Percentiles rank a stretch among this genome's conserved stretches.
These are phyloP conservation scores for Agaricus blazei DNA, from an alignment of 768 basidiomycete genomes.

Conservation along the genomic window DNA sequence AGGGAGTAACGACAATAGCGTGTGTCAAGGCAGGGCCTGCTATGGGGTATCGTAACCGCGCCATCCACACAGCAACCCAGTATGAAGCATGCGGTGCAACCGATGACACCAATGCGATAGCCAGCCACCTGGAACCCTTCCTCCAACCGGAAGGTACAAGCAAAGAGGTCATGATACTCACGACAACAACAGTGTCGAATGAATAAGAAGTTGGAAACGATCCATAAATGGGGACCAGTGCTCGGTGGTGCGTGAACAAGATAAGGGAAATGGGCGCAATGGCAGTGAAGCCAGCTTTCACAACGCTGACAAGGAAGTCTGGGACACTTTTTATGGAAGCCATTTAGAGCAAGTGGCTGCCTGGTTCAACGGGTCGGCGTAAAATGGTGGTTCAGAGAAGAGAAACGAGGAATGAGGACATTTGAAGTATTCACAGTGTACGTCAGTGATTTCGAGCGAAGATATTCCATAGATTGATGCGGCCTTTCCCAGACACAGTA, in stretches of 20 bases:
- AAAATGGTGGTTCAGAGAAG: not conserved
- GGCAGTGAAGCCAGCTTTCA: not conserved
- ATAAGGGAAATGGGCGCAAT: constrained; percentile 46
- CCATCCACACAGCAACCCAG: constrained; percentile 57
- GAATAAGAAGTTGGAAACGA: constrained; percentile 47
- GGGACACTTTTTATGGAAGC: not conserved
- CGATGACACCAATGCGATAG: constrained; percentile 36
- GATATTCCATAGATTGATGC: not conserved
- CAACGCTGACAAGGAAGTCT: not conserved
- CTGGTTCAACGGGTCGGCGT: not conserved
- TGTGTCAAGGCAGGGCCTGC: constrained; percentile 61
- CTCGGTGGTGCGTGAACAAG: constrained; percentile 56
- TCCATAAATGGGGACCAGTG: constrained; percentile 68
- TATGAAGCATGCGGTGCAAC: constrained; percentile 60
- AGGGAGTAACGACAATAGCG: constrained; percentile 47
- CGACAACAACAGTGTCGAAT: constrained; percentile 33
- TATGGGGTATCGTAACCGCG: constrained; percentile 45
- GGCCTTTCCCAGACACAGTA: too few relatives aligned
- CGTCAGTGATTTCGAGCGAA: constrained; percentile 1
- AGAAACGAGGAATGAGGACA: not conserved
- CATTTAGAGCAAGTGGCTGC: not conserved
- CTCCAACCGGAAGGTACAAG: constrained; percentile 34
- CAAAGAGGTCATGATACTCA: constrained; percentile 31
- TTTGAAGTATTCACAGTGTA: not conserved
- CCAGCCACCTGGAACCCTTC: constrained; percentile 23